phyloP scores from a whole-genome alignment of 192 early-diverging fungal genomes.

The Lunasporangiospora selenospora region DNA sequence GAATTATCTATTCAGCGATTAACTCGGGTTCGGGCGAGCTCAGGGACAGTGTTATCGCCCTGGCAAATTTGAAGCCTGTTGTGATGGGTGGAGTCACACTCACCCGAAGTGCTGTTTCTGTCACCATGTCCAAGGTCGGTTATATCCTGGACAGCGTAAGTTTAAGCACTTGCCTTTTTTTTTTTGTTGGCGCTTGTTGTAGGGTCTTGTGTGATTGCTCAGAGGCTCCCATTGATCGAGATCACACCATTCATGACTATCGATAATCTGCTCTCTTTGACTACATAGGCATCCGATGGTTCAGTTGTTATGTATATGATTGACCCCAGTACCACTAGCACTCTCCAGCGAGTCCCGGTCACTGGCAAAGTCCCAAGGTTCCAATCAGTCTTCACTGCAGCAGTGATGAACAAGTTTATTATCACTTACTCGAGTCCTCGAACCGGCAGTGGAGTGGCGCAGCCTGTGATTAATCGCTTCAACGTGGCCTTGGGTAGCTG shows the following conservation, averaged over 20 bases:
- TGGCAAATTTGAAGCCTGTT: constrained; percentile 15
- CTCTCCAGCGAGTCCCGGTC: constrained; percentile 13
- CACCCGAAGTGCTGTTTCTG: constrained; percentile 18
- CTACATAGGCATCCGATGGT: too few relatives aligned
- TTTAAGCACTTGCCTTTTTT: too few relatives aligned
- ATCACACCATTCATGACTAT: too few relatives aligned
- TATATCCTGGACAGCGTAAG: constrained; percentile 40
- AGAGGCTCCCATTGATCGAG: too few relatives aligned
- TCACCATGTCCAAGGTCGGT: constrained; percentile 31
- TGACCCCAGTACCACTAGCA: constrained; percentile 3
- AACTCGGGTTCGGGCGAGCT: neutral
- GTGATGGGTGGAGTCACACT: constrained; percentile 33
- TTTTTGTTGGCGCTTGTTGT: too few relatives aligned
- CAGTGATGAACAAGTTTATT: constrained; percentile 9
- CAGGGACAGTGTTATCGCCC: neutral
- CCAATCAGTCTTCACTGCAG: constrained; percentile 6
- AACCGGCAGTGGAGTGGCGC: neutral
- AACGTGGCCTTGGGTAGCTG: constrained; percentile 15
- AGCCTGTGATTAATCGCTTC: constrained; percentile 19
- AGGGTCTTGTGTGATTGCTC: too few relatives aligned
- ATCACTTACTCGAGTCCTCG: constrained; percentile 23
- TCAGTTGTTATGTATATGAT: constrained; percentile 19
- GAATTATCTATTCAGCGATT: constrained; percentile 8
- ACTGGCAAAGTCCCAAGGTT: constrained; percentile 28
- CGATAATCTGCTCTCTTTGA: too few relatives aligned